Evolutionary conservation across 2,329 filamentous ascomycete species (phyloP).

Genomic region (Nothophaeocryptopus gaeumannii): DNA sequence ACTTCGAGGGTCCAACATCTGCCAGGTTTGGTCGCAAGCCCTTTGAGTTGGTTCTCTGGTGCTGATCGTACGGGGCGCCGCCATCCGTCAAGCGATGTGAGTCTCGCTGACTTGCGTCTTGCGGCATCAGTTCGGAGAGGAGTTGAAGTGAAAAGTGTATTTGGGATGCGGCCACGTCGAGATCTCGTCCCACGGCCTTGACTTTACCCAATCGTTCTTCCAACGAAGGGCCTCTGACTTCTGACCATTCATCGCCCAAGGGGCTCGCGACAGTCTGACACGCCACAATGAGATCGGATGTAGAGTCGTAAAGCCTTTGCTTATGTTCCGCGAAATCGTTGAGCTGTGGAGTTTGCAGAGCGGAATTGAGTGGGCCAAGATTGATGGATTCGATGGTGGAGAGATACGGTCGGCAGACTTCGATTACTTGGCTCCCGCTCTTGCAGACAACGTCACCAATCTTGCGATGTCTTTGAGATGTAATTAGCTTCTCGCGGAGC

Average conservation of each 20-base stretch:
- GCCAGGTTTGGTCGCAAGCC: conserved; percentile 52
- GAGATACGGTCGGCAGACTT: conserved; percentile 87
- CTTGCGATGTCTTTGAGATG: conserved; percentile 70
- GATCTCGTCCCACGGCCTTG: conserved; percentile 69
- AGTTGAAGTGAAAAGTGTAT: conserved; percentile 84
- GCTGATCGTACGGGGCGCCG: conserved; percentile 30
- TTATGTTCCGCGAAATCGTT: conserved; percentile 87
- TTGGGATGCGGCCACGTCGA: conserved; percentile 84
- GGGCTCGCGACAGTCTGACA: conserved; percentile 92
- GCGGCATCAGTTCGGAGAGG: conserved; percentile 74
- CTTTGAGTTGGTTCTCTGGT: conserved; percentile 30
- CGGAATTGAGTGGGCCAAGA: conserved; percentile 72
- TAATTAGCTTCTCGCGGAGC: conserved; percentile 76
- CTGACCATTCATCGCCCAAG: conserved; percentile 91
- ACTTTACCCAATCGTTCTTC: conserved; percentile 83
- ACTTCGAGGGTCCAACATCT: conserved; percentile 59
- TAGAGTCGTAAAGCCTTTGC: conserved; percentile 88
- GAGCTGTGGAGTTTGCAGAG: conserved; percentile 78
- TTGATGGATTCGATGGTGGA: conserved; percentile 89
- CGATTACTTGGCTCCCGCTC: conserved; percentile 74
- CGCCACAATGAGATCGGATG: conserved; percentile 80
- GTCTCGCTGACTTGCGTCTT: conserved; percentile 23
- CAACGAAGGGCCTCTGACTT: conserved; percentile 82
- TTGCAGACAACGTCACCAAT: conserved; percentile 80
- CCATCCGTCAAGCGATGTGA: conserved; percentile 38